Conservation (phyloP, 331 rosid species). For the Acacia concinna region DNA sequence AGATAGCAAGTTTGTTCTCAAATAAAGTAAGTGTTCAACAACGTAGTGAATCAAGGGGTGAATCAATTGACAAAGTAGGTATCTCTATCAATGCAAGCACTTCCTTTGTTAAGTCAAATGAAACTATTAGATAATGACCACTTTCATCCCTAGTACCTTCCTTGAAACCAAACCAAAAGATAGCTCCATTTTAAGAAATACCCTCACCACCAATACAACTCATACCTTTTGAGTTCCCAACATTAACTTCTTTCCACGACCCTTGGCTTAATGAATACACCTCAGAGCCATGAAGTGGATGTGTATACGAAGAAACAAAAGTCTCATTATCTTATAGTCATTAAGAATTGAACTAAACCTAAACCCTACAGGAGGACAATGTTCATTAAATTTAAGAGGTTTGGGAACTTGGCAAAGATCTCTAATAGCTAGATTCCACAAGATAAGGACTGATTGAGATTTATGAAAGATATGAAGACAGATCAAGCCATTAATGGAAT, state of each 20-base stretch:
- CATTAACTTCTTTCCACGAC: not conserved
- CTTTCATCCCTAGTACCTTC: not conserved
- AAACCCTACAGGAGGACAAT: too few species aligned
- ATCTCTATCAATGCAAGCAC: not conserved
- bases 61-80: not conserved
- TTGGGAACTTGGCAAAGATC: not conserved
- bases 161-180: not conserved
- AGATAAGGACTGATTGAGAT: too few species aligned
- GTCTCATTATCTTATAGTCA: not conserved
- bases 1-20: not conserved
- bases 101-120: not conserved
- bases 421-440: not conserved
- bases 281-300: too few species aligned
- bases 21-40: not conserved
- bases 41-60: not conserved
- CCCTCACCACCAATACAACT: accelerated
- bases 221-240: not conserved
- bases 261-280: not conserved
- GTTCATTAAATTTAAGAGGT: not conserved
- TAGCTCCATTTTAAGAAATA: not conserved
- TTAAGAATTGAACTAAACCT: not conserved
- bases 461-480: too few species aligned
- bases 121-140: too few species aligned
- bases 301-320: too few species aligned
- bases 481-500: not conserved